Evolutionary conservation across 2,329 filamentous ascomycete species (phyloP), one percentile per base, ranked within the genome.

Genomic region (Ustilaginoidea virens): DNA sequence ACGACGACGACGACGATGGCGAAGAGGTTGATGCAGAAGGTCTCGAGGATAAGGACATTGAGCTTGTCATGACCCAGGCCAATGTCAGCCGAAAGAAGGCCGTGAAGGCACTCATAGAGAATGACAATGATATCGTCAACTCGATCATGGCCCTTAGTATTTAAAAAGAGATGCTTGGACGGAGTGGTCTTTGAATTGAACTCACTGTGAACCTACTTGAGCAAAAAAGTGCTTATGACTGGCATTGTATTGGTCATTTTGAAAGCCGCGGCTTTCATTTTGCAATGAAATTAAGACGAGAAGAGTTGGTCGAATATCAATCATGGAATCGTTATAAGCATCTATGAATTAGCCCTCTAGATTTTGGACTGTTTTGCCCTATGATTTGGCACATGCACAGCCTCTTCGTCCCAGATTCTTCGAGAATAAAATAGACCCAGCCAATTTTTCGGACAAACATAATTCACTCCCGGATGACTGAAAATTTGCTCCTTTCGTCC

Each of bases 61-160:
- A 98, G 63, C 74, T 98, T 34, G 90, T 98, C 59, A 94, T 96
- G 83, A 83, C 81, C 46, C 87, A 98, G 64, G 90, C 90, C 47
- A 90, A 69, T 50, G 92, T 98, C 48, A 93, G 83, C 47, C 74
- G 90, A 59, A 94, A 92, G 67, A 96, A 96, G 75, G 90, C 90
- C 37, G 74, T 98, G 66, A 98, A 96, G 67, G 90, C 92, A 33
- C 71, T 98, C 53, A 86, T 85, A 69, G 90, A 96, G 69, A 98
- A 98, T 56, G 87, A 96, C 65, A 94, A 96, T 52, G 90, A 98
- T 56, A 98, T 98, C 65, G 90, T 98, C 69, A 98, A 98, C 72
- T 94, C 90, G 48, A 98, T 98, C 66, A 98, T 98, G 90, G 86
- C 87, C 45, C 66, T 98, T 57, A 85, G 80, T 67, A 76, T 83